These are phyloP conservation scores for Bathelium albidoporum DNA, from an alignment of 495 filamentous ascomycete genomes.

Conservation along the genomic window DNA sequence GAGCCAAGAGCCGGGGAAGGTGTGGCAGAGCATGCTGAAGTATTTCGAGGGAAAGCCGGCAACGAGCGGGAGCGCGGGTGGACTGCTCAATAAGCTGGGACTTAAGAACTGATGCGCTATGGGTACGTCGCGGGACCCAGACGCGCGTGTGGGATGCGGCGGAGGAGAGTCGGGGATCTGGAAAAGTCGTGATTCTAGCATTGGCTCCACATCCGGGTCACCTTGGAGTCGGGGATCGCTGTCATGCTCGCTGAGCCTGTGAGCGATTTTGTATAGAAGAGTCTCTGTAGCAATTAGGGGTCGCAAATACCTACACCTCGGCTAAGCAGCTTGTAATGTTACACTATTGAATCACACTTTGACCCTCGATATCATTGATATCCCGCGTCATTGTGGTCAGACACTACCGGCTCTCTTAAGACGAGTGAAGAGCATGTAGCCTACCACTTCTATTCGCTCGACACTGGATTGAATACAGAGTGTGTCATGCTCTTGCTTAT, in stretches of 20 bases:
- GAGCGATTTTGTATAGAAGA: no score
- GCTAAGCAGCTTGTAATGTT: no score
- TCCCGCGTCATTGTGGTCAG: no score
- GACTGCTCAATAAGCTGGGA: conserved; percentile 38
- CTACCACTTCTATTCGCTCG: no score
- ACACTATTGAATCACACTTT: no score
- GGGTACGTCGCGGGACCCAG: background rate
- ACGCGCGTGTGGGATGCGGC: background rate
- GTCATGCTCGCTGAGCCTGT: background rate
- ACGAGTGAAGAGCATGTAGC: no score
- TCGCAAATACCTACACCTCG: no score
- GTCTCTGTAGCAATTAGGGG: no score
- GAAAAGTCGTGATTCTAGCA: background rate
- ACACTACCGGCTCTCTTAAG: no score
- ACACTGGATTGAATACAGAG: no score
- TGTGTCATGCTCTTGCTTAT: no score
- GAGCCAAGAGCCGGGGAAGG: conserved; percentile 88
- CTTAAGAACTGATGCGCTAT: conserved; percentile 28
- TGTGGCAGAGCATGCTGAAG: conserved; percentile 84
- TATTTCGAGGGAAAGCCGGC: conserved; percentile 62
- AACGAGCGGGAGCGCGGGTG: conserved; percentile 24
- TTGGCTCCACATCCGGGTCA: background rate
- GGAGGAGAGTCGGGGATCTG: background rate
- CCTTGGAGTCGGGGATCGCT: background rate
- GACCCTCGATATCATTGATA: no score